Percentiles rank a stretch among this genome's conserved stretches.
These are phyloP conservation scores for Colletotrichum theobromicola DNA, from an alignment of 2,329 filamentous ascomycete genomes.

Conservation along the genomic window DNA sequence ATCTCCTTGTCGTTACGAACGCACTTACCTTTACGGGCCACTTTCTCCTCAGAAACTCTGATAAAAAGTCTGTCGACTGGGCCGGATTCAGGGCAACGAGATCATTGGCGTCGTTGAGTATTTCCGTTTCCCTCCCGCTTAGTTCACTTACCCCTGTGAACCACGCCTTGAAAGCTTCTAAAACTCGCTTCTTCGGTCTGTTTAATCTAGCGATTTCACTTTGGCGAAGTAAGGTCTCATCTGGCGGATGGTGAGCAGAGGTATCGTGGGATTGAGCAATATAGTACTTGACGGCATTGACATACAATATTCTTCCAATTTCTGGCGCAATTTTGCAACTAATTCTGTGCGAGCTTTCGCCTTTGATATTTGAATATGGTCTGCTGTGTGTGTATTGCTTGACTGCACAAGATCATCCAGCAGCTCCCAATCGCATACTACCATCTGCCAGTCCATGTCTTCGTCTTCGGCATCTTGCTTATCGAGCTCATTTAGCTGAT, in stretches of 20 bases:
- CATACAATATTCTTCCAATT: background rate
- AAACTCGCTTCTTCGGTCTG: background rate
- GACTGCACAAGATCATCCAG: background rate
- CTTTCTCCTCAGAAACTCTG: background rate
- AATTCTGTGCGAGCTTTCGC: background rate
- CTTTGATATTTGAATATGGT: background rate
- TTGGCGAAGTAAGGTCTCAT: background rate
- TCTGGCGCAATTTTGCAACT: background rate
- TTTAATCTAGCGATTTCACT: background rate
- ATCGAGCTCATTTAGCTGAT: background rate
- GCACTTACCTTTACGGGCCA: slow-evolving; percentile 13
- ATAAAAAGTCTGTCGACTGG: slow-evolving; percentile 8
- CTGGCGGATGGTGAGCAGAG: background rate
- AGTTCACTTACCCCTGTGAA: background rate
- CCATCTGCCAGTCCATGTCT: slow-evolving; percentile 5
- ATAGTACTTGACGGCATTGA: background rate
- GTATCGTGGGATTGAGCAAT: background rate
- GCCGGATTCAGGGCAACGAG: slow-evolving; percentile 1
- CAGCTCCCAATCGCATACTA: background rate
- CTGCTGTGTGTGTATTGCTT: background rate
- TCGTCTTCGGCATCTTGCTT: background rate
- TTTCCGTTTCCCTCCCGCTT: background rate
- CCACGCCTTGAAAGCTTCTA: background rate
- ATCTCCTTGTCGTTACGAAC: background rate
- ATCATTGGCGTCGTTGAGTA: background rate